Conservation (phyloP, 75 land plant genomes). For the Picea glauca region DNA sequence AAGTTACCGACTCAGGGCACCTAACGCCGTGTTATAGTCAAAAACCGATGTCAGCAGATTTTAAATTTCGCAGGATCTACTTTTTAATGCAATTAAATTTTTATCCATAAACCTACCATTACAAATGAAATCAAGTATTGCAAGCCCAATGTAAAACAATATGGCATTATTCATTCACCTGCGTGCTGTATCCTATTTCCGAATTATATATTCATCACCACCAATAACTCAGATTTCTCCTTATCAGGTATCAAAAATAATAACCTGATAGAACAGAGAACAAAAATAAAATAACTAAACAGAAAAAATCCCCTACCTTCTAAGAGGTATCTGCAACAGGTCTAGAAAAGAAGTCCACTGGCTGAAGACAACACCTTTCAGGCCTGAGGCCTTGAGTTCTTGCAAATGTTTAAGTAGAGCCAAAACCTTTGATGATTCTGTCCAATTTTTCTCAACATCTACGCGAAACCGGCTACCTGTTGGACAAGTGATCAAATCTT, state of each 20-base stretch:
- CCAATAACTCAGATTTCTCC: not conserved
- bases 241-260: not conserved
- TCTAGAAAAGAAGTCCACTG: conserved; percentile 97
- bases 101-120: not conserved
- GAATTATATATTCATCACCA: not conserved
- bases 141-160: not conserved
- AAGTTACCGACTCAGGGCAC: not conserved
- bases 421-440: conserved; percentile 79
- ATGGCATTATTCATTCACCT: not conserved
- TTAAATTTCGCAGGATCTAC: not conserved
- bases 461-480: conserved; percentile 69
- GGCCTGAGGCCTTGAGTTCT: conserved; percentile 32
- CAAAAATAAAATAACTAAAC: not conserved
- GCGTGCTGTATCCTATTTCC: too few species aligned
- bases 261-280: not conserved
- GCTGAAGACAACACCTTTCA: conserved; percentile 89
- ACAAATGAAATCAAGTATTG: not conserved
- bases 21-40: not conserved
- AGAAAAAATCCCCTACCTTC: not conserved
- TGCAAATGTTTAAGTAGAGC: conserved; percentile 63
- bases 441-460: conserved; percentile 88
- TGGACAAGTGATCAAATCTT: conserved; percentile 90
- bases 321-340: conserved; percentile 58
- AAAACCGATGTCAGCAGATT: not conserved
- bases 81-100: not conserved